Base-by-base conservation (phyloP, 768 basidiomycete genomes). In the Pulveroboletus frians region DNA sequence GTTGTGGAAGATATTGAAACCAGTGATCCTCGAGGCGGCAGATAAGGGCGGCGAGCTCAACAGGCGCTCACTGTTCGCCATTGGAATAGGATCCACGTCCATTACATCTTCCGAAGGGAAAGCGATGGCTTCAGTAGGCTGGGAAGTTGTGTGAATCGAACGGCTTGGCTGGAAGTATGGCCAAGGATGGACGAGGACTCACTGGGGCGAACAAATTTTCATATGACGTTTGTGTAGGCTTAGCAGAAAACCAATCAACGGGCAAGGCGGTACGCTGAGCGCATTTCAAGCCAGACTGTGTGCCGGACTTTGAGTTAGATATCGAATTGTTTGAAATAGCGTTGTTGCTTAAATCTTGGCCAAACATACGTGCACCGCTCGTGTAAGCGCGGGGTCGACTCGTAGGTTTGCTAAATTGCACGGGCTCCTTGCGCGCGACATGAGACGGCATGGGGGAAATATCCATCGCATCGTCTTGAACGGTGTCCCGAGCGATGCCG, bases 391-490 rank as follows among this genome's bases (percentile, higher is more conserved):
- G 79, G 4, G 84, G 81, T 21, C 85, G 79, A 32, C 64, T 66
- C 18, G 64, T 58, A 14, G 65, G 60, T 54, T 63, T 70, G 43
- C 35, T 49, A 32, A 42, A 64, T 53, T 55, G 64, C 68, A 47
- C 62, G 49, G 52, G 65, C 62, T 57, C 62, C 47, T 43, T 62
- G 56, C 59, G 55, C 48, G 51, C n/a, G 26, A 55, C 46, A 39
- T 51, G 65, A 68, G 64, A 57, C 7, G 68, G 84, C 20, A 77
- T 79, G 9, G 89, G 89, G 4, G 88, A 91, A 40, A 92, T 84
- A 60, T 91, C 88, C 89, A 91, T 91, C 4, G 85, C 78, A 44
- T 83, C 75, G 43, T 76, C 71, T 54, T 73, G 74, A 36, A 71
- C 74, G 56, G 67, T 70, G 21, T 81, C 80, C 27, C 75, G 69